Percentiles rank a stretch among this genome's conserved stretches.
phyloP scores from a whole-genome alignment of 345 rosid genomes.

The Lumnitzera littorea region DNA sequence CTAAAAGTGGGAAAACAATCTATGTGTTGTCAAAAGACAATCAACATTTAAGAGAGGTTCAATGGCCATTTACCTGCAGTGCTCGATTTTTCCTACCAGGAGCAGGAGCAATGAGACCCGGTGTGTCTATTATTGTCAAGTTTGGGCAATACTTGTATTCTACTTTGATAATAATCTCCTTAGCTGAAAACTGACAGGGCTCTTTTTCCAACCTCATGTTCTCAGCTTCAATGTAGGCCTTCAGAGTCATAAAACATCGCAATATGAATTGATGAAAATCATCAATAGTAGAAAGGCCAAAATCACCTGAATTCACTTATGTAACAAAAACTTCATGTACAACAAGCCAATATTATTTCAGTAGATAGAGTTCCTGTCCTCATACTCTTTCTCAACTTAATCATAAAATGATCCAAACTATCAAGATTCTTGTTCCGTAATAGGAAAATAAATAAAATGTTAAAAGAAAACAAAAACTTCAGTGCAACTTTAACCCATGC shows the following conservation, averaged over 20 bases:
- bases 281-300: no score
- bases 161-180: constrained; percentile 77
- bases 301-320: no score
- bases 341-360: no score
- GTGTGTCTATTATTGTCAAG: constrained; percentile 88
- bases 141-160: constrained; percentile 84
- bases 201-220: constrained; percentile 82
- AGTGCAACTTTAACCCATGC: no score
- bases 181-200: constrained; percentile 61
- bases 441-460: no score
- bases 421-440: no score
- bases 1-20: constrained; percentile 4
- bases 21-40: neutral
- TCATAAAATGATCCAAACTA: no score
- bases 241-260: neutral
- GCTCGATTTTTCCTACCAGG: constrained; percentile 72
- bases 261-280: no score
- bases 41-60: constrained; percentile 1
- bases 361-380: no score
- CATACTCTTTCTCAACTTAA: no score
- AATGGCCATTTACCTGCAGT: constrained; percentile 40
- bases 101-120: constrained; percentile 89
- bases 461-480: no score
- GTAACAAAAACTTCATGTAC: no score
- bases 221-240: constrained; percentile 86